These are phyloP conservation scores for Murraya paniculata DNA, from an alignment of 345 rosid genomes.

Conservation along the genomic window DNA sequence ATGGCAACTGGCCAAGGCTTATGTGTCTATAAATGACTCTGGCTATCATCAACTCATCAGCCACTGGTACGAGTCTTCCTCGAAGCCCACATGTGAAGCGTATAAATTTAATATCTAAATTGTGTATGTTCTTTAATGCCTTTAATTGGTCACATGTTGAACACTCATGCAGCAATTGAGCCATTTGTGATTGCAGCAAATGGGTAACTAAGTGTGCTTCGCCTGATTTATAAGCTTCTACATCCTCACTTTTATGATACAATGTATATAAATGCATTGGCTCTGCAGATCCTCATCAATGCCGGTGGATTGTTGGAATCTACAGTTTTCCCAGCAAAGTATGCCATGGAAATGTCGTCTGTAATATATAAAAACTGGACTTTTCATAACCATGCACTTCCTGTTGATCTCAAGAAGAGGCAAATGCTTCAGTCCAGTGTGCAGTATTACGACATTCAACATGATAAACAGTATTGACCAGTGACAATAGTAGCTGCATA, in stretches of 20 bases:
- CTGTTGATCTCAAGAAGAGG: slow-evolving; percentile 74
- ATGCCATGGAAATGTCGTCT: slow-evolving; percentile 68
- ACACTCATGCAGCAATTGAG: slow-evolving; percentile 68
- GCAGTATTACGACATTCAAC: too few species aligned
- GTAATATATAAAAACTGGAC: slow-evolving; percentile 49
- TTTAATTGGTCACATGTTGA: slow-evolving; percentile 38
- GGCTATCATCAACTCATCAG: slow-evolving; percentile 89
- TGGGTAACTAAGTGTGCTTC: slow-evolving; percentile 71
- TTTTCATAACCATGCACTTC: slow-evolving; percentile 66
- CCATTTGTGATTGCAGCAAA: slow-evolving; percentile 73
- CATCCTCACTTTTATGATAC: slow-evolving; percentile 83
- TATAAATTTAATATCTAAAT: background rate
- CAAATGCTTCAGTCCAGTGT: slow-evolving; percentile 11
- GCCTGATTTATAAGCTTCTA: slow-evolving; percentile 71
- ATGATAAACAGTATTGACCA: too few species aligned
- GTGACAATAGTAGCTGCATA: too few species aligned
- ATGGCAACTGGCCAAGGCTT: slow-evolving; percentile 92
- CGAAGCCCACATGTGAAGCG: background rate
- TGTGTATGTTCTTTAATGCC: background rate
- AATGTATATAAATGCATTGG: slow-evolving; percentile 67
- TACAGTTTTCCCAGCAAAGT: slow-evolving; percentile 58
- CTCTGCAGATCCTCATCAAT: slow-evolving; percentile 50
- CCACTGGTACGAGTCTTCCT: slow-evolving; percentile 60
- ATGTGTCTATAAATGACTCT: slow-evolving; percentile 76
- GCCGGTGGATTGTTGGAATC: slow-evolving; percentile 60